Percentiles rank a stretch among this genome's conserved stretches.
Evolutionary conservation across 257 asterid species (phyloP).

Genomic region (Fraxinus pennsylvanica): DNA sequence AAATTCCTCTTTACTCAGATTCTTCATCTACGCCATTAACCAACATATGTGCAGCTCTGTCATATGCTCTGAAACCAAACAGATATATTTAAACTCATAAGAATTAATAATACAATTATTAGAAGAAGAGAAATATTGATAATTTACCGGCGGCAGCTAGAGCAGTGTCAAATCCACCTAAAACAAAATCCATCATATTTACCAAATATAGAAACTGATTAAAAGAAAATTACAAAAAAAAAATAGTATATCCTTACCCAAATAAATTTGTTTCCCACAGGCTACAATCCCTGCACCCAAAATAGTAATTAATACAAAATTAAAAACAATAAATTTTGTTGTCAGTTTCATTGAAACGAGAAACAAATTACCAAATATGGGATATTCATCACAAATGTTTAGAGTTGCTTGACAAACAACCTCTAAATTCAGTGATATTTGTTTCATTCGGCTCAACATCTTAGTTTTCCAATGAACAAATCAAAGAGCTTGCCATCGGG

Average conservation of each 20-base stretch:
- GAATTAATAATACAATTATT: background rate
- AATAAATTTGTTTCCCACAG: conserved; percentile 64
- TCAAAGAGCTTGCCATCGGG: too few species aligned
- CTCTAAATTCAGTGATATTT: too few species aligned
- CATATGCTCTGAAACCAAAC: conserved; percentile 21
- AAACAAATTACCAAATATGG: conserved; percentile 50
- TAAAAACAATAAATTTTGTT: background rate
- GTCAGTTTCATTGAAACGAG: background rate
- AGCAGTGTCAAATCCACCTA: conserved; percentile 97
- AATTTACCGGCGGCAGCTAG: conserved; percentile 78
- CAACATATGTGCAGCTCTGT: conserved; percentile 18
- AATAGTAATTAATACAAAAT: background rate
- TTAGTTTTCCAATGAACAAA: too few species aligned
- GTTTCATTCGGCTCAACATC: too few species aligned
- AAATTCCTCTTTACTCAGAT: conserved; percentile 55
- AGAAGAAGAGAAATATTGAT: background rate
- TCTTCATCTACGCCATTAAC: conserved; percentile 35
- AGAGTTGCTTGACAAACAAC: too few species aligned
- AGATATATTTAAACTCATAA: background rate
- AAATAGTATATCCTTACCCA: conserved; percentile 40
- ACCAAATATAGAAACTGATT: conserved; percentile 5
- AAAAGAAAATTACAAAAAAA: conserved; percentile 6
- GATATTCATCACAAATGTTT: conserved; percentile 20
- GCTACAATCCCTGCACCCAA: conserved; percentile 54
- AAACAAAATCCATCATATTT: conserved; percentile 17